Evolutionary conservation across 2,329 filamentous ascomycete genomes (phyloP).

Genomic region (Thelonectria discophora): DNA sequence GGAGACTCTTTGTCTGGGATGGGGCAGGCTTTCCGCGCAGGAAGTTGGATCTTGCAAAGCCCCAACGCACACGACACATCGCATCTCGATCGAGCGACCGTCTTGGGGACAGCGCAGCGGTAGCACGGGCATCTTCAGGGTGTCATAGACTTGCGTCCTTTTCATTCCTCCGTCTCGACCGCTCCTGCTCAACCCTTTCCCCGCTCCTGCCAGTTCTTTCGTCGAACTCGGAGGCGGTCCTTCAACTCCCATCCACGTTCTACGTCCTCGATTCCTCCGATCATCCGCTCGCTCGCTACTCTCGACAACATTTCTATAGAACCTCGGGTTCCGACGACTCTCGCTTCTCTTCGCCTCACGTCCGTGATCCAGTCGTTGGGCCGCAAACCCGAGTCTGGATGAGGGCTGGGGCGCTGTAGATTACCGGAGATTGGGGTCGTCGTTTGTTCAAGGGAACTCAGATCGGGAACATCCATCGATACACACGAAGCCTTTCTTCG

Average conservation of each 20-base stretch:
- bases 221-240: slow-evolving; percentile 27
- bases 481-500: slow-evolving; percentile 17
- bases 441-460: slow-evolving; percentile 18
- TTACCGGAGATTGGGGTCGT: slow-evolving; percentile 25
- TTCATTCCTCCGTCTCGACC: slow-evolving; percentile 3
- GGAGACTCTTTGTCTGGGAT: slow-evolving; percentile 28
- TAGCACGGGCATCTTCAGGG: slow-evolving; percentile 2
- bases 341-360: slow-evolving; percentile 10
- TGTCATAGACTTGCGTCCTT: neutral
- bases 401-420: slow-evolving; percentile 32
- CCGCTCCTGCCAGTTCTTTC: slow-evolving; percentile 25
- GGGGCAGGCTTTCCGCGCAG: slow-evolving; percentile 25
- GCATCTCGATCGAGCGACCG: slow-evolving; percentile 23
- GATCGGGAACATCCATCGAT: slow-evolving; percentile 5
- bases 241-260: slow-evolving; percentile 20
- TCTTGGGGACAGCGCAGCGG: slow-evolving; percentile 6
- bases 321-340: neutral
- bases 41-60: slow-evolving; percentile 37
- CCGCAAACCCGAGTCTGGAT: slow-evolving; percentile 32
- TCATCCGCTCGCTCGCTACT: slow-evolving; percentile 21
- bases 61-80: slow-evolving; percentile 38
- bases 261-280: slow-evolving; percentile 19
- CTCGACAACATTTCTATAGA: neutral
- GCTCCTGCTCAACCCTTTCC: slow-evolving; percentile 15
- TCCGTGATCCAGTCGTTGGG: slow-evolving; percentile 14